A percentile compares a stretch with the other conserved stretches of the same genome.
Evolutionary conservation across 1,139 yeast species (phyloP).

Genomic region (Geotrichum reessii): DNA sequence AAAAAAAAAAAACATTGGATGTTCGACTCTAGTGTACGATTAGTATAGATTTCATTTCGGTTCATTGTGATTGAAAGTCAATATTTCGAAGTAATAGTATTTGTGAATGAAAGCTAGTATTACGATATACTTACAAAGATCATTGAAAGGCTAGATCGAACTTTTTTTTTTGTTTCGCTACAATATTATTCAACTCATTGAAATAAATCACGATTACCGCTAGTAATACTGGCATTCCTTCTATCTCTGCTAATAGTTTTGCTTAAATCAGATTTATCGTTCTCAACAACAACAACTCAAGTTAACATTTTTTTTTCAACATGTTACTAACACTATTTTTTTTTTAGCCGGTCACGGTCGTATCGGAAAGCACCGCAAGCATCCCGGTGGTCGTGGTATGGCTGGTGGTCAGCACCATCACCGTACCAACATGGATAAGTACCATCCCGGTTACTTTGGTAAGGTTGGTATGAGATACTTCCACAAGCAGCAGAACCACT

Average conservation of each 20-base stretch:
- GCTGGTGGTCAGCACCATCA: conserved; percentile 99
- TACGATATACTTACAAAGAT: background rate
- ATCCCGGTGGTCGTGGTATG: conserved; percentile 99
- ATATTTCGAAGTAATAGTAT: too few species aligned
- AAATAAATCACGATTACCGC: too few species aligned
- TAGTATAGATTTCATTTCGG: too few species aligned
- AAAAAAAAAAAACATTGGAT: too few species aligned
- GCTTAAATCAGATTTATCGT: background rate
- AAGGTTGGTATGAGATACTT: conserved; percentile 99
- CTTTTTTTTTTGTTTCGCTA: background rate
- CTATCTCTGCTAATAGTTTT: background rate
- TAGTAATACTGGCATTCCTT: too few species aligned
- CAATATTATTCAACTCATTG: background rate
- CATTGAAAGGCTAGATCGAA: background rate
- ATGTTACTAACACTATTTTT: conserved; percentile 19
- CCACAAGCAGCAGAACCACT: conserved; percentile 94
- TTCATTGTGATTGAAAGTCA: too few species aligned
- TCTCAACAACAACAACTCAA: background rate
- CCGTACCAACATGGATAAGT: conserved; percentile 96
- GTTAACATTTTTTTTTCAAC: background rate
- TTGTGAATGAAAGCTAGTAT: too few species aligned
- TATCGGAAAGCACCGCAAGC: conserved; percentile 99
- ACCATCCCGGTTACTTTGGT: conserved; percentile 99
- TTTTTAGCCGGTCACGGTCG: conserved; percentile 98
- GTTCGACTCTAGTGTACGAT: too few species aligned